Percentiles rank a stretch among this genome's conserved stretches.
phyloP scores from a whole-genome alignment of 768 basidiomycete genomes.

The Suillus bovinus region DNA sequence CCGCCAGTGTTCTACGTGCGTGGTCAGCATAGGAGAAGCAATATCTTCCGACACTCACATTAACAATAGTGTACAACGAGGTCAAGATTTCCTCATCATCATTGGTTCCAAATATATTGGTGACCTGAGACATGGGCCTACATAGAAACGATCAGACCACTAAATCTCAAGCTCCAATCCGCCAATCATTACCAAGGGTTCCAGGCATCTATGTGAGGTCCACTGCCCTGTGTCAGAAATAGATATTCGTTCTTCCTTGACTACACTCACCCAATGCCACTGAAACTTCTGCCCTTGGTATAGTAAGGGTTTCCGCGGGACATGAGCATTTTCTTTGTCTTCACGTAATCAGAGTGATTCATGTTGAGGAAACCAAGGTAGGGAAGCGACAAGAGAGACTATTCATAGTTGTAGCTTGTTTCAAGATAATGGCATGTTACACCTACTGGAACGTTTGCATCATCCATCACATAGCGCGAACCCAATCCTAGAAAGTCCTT shows the following conservation, averaged over 20 bases:
- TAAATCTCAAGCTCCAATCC: neutral
- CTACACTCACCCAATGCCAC: constrained; percentile 63
- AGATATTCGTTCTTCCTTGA: neutral
- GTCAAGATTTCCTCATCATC: constrained; percentile 67
- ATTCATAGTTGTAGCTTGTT: constrained; percentile 1
- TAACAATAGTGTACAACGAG: constrained; percentile 63
- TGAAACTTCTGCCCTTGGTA: constrained; percentile 60
- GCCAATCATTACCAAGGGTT: constrained; percentile 56
- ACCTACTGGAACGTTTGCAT: constrained; percentile 80
- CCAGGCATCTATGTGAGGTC: constrained; percentile 73
- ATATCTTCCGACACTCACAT: constrained; percentile 45
- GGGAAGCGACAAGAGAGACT: constrained; percentile 79
- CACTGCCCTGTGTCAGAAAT: constrained; percentile 40
- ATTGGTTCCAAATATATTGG: constrained; percentile 72
- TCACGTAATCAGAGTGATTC: constrained; percentile 55
- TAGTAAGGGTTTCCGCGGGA: constrained; percentile 73
- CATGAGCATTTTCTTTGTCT: constrained; percentile 62
- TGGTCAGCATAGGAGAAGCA: constrained; percentile 4
- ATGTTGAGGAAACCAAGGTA: constrained; percentile 77
- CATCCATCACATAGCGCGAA: constrained; percentile 78
- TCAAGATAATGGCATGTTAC: neutral
- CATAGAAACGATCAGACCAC: neutral
- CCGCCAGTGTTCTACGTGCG: constrained; percentile 62
- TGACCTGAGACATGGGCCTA: constrained; percentile 82
- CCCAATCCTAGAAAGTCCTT: constrained; percentile 50